These are phyloP conservation scores for Leccinum pachyderme DNA, from an alignment of 1,284 basidiomycete genomes.

Conservation along the genomic window DNA sequence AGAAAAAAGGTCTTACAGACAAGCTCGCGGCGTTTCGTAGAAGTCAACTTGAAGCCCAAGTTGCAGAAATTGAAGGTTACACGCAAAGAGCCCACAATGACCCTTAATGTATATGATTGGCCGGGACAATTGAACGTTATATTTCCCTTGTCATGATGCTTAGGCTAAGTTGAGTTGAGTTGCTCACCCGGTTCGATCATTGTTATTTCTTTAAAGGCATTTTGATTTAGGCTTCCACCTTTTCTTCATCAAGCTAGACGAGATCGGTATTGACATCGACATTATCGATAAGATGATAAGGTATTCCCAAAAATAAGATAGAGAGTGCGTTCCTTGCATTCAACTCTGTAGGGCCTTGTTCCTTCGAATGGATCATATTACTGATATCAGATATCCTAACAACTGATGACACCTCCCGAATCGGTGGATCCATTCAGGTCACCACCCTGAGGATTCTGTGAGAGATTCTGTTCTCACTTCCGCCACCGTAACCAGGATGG, in stretches of 20 bases:
- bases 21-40: too few relatives aligned
- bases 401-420: neutral
- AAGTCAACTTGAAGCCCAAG: too few relatives aligned
- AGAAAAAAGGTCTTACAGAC: too few relatives aligned
- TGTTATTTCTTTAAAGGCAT: neutral
- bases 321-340: neutral
- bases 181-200: neutral
- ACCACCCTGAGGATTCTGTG: constrained; percentile 5
- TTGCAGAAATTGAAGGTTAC: too few relatives aligned
- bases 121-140: neutral
- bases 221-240: neutral
- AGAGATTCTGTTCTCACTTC: constrained; percentile 5
- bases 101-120: neutral
- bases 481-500: neutral
- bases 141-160: neutral
- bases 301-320: too few relatives aligned
- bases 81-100: neutral
- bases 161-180: neutral
- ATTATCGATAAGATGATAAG: neutral
- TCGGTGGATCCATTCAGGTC: neutral
- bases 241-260: neutral
- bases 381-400: too few relatives aligned
- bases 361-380: neutral
- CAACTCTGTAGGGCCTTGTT: neutral
- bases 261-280: neutral